Evolutionary conservation across 495 filamentous ascomycete species (phyloP).

Genomic region (Penicillium longicatenatum): DNA sequence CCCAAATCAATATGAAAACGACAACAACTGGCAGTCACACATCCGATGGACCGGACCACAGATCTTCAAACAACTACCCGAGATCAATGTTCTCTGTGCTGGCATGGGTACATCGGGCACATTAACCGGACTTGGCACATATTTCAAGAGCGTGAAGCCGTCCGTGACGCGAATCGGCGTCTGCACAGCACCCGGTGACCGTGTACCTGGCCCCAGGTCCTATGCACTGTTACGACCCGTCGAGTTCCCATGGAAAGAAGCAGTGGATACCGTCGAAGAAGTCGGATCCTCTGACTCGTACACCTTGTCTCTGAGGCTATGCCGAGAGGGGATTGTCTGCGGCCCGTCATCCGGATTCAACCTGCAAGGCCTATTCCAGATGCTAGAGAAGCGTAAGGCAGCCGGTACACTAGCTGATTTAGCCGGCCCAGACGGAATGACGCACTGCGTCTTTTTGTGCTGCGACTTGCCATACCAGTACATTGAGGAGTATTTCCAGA

Average conservation of each 20-base stretch:
- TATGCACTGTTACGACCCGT: constrained; percentile 53
- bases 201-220: constrained; percentile 58
- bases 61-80: constrained; percentile 57
- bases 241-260: constrained; percentile 59
- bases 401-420: constrained; percentile 45
- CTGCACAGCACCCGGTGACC: constrained; percentile 57
- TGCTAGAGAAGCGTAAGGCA: constrained; percentile 49
- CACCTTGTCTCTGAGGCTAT: constrained; percentile 54
- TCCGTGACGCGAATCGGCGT: constrained; percentile 54
- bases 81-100: constrained; percentile 59
- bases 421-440: constrained; percentile 45
- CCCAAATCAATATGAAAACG: constrained; percentile 62
- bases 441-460: constrained; percentile 61
- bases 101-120: constrained; percentile 59
- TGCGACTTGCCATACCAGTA: constrained; percentile 68
- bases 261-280: constrained; percentile 55
- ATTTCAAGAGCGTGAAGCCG: constrained; percentile 55
- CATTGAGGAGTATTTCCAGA: constrained; percentile 59
- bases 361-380: constrained; percentile 55
- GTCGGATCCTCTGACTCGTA: constrained; percentile 57
- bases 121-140: constrained; percentile 56
- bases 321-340: constrained; percentile 58
- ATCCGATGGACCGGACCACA: constrained; percentile 62
- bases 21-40: constrained; percentile 62
- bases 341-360: constrained; percentile 63